Evolutionary conservation across 305 asterid species (phyloP), one percentile per base, ranked within the genome.

Genomic region (Plantago rigida): DNA sequence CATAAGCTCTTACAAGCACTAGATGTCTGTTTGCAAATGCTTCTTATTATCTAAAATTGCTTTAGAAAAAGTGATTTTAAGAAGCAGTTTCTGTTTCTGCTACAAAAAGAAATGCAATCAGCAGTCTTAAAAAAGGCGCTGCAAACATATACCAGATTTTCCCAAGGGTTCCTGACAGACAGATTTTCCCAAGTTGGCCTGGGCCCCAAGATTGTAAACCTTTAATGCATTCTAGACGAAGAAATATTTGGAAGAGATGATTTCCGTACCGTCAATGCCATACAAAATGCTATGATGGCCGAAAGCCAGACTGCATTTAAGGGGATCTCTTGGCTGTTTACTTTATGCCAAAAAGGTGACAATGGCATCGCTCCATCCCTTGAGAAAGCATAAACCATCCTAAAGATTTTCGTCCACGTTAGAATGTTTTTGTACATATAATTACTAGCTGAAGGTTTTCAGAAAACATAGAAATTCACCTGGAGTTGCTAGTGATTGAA

Each of bases 361-460:
- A 84, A 83, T 8, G 96, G 98, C 98, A 86, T 88, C 8, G 96
- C 98, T 24, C 95, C 95, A 31, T 91, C 98, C 75, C 98, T 74
- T 28, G 98, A 91, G 81, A 91, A 91, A 51, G 98, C 98, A 75
- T 84, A 91, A 19, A 71, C 88, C 97, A 90, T 90, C 81, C 97
- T 87, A 76, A 49, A 50, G 60, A 67, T 22, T 22, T 9, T 19
- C 13, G 17, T 13, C 12, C 51, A 17, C 15, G n/a, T 58, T 19
- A 71, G 53, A 24, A 31, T 17, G 29, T 36, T 10, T 9, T 10
- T 52, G 29, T 12, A 8, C 13, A 51, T 28, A 8, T 46, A 61
- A 26, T 39, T 47, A 63, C 52, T 7, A 31, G 28, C 29, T 44
- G 55, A 8, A 3, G 34, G 22, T 22, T 50, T 58, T 58, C 47